phyloP scores from a whole-genome alignment of 371 early-diverging fungal species.

The Syncephalastrum monosporum region DNA sequence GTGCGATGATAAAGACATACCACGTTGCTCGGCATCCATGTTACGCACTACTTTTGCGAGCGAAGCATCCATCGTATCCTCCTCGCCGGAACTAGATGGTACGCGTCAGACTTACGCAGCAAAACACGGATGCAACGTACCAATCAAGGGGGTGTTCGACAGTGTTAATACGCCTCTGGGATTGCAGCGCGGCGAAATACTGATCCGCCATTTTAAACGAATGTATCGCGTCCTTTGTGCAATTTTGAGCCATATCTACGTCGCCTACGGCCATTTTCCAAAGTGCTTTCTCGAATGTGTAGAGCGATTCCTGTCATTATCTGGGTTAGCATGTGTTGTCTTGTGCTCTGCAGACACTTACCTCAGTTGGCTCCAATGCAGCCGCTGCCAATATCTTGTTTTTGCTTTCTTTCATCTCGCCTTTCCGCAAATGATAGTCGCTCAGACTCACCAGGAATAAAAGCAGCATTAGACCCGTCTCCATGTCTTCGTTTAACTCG shows the following conservation, averaged over 20 bases:
- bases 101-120: too few relatives aligned
- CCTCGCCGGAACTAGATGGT: too few relatives aligned
- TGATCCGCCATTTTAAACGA: constrained; percentile 45
- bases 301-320: constrained; percentile 11
- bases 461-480: constrained; percentile 42
- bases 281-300: constrained; percentile 22
- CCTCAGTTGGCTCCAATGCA: constrained; percentile 17
- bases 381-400: constrained; percentile 25
- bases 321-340: not conserved
- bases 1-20: not conserved
- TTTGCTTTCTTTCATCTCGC: constrained; percentile 43
- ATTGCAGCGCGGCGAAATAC: constrained; percentile 46
- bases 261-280: constrained; percentile 48
- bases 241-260: constrained; percentile 33
- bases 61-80: too few relatives aligned
- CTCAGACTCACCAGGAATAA: constrained; percentile 50
- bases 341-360: not conserved
- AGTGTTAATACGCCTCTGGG: constrained; percentile 34
- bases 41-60: not conserved
- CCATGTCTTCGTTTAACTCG: constrained; percentile 48
- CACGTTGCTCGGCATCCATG: constrained; percentile 1
- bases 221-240: constrained; percentile 39
- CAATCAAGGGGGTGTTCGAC: constrained; percentile 47
- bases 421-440: constrained; percentile 53
- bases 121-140: constrained; percentile 11